These are phyloP conservation scores for Austroboletus festivus DNA, from an alignment of 768 basidiomycete genomes.

Conservation along the genomic window DNA sequence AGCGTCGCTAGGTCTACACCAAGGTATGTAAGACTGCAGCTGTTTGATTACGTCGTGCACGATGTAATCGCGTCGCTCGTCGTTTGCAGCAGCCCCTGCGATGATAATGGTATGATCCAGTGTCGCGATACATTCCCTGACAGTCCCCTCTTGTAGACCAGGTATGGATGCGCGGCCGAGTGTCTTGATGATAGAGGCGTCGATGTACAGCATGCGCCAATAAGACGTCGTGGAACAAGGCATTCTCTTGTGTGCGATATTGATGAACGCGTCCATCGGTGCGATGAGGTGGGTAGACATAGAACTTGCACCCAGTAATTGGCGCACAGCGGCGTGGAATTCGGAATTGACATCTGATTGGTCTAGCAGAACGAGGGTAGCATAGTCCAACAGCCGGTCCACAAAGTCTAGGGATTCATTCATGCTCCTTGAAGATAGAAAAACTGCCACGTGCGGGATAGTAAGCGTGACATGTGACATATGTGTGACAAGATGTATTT, in stretches of 20 bases:
- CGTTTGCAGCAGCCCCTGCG: constrained; percentile 66
- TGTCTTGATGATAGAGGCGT: constrained; percentile 60
- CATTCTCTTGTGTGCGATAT: constrained; percentile 49
- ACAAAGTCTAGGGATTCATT: not conserved
- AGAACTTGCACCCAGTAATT: not conserved
- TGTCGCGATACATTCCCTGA: constrained; percentile 47
- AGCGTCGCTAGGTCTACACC: constrained; percentile 3
- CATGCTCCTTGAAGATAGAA: not conserved
- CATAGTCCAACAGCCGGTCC: constrained; percentile 11
- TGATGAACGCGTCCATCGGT: constrained; percentile 39
- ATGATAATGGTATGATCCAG: constrained; percentile 84
- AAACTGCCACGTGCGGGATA: not conserved
- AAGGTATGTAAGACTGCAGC: constrained; percentile 48
- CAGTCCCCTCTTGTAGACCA: constrained; percentile 18
- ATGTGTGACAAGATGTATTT: constrained; percentile 36
- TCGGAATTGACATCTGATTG: not conserved
- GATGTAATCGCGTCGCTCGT: constrained; percentile 49
- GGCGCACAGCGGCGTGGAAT: constrained; percentile 11
- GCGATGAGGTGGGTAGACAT: not conserved
- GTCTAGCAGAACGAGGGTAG: constrained; percentile 9
- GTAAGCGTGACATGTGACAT: constrained; percentile 22
- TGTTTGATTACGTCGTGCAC: constrained; percentile 58
- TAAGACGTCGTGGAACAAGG: constrained; percentile 35
- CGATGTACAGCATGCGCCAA: constrained; percentile 76
- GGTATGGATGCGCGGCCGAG: constrained; percentile 35